phyloP scores from a whole-genome alignment of 371 early-diverging fungal genomes.

The Mortierella polycephala region DNA sequence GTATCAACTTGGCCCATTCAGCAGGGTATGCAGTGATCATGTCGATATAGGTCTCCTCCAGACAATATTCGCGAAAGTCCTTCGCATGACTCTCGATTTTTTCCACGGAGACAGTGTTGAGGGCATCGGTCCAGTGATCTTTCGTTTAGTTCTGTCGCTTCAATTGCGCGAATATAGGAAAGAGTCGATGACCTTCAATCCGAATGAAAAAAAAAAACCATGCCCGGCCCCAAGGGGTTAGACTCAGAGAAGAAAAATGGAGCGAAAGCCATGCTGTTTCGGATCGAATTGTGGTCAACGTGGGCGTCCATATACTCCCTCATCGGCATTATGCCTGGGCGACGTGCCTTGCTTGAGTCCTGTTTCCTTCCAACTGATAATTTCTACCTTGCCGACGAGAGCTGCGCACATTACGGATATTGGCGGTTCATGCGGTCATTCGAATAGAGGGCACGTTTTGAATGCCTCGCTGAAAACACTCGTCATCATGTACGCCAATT shows the following conservation, averaged over 20 bases:
- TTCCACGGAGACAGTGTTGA: conserved; percentile 12
- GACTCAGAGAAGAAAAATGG: conserved; percentile 9
- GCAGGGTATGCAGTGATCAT: conserved; percentile 27
- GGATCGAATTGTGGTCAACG: conserved; percentile 19
- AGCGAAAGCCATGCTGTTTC: conserved; percentile 9
- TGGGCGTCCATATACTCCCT: conserved; percentile 30
- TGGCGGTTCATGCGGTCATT: conserved; percentile 16
- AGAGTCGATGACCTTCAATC: conserved; percentile 6
- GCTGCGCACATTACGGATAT: conserved; percentile 18
- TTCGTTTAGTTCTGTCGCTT: conserved; percentile 9
- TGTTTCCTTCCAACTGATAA: conserved; percentile 30
- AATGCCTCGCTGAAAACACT: conserved; percentile 15
- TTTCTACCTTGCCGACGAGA: conserved; percentile 18
- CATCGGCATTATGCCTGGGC: conserved; percentile 13
- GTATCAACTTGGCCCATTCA: conserved; percentile 16
- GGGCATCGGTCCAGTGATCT: conserved; percentile 5
- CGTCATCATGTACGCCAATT: conserved; percentile 2
- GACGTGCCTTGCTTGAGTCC: conserved; percentile 19
- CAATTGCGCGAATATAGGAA: conserved; percentile 24
- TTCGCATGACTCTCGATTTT: conserved; percentile 15
- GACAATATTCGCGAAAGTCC: conserved; percentile 14
- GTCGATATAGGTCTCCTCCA: conserved; percentile 17
- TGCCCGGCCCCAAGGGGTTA: conserved; percentile 22
- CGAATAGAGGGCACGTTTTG: conserved; percentile 11
- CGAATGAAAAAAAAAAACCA: conserved; percentile 30